phyloP scores from a whole-genome alignment of 2,329 filamentous ascomycete species.

The Penicillium thymicola region DNA sequence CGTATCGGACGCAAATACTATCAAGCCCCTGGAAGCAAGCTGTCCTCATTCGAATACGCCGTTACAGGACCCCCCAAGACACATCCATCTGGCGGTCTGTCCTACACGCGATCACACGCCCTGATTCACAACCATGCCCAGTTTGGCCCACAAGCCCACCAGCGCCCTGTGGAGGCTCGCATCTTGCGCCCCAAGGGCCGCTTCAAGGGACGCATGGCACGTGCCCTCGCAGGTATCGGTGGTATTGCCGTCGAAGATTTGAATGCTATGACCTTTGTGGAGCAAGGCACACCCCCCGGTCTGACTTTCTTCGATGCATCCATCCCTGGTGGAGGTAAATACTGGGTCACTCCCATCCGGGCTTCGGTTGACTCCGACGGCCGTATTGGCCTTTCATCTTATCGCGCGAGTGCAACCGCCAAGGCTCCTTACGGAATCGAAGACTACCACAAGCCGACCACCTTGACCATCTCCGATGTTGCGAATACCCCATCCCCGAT shows the following conservation, averaged over 20 bases:
- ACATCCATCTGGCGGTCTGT: conserved; percentile 63
- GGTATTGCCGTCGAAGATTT: conserved; percentile 42
- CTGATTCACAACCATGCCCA: conserved; percentile 58
- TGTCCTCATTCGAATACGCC: conserved; percentile 44
- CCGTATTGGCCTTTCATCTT: conserved; percentile 40
- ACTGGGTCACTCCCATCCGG: conserved; percentile 49
- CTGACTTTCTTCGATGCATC: conserved; percentile 44
- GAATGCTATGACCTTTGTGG: conserved; percentile 33
- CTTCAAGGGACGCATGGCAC: conserved; percentile 31
- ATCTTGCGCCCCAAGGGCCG: conserved; percentile 50
- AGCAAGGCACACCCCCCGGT: conserved; percentile 41
- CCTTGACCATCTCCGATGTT: conserved; percentile 28
- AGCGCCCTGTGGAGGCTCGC: conserved; percentile 55
- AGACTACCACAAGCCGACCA: conserved; percentile 31
- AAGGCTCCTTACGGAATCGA: conserved; percentile 38
- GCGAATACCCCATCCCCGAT: conserved; percentile 22
- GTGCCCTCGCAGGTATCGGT: conserved; percentile 40
- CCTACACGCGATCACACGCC: conserved; percentile 56
- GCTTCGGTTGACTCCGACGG: conserved; percentile 47
- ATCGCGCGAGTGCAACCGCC: conserved; percentile 31
- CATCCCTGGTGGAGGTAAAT: conserved; percentile 51
- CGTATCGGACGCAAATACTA: conserved; percentile 36
- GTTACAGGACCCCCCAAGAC: conserved; percentile 55
- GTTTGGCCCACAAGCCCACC: conserved; percentile 56
- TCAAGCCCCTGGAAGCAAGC: conserved; percentile 34